A percentile compares a stretch with the other conserved stretches of the same genome.
These are phyloP conservation scores for Xerocomus spinulosus DNA, from an alignment of 768 basidiomycete genomes.

Conservation along the genomic window DNA sequence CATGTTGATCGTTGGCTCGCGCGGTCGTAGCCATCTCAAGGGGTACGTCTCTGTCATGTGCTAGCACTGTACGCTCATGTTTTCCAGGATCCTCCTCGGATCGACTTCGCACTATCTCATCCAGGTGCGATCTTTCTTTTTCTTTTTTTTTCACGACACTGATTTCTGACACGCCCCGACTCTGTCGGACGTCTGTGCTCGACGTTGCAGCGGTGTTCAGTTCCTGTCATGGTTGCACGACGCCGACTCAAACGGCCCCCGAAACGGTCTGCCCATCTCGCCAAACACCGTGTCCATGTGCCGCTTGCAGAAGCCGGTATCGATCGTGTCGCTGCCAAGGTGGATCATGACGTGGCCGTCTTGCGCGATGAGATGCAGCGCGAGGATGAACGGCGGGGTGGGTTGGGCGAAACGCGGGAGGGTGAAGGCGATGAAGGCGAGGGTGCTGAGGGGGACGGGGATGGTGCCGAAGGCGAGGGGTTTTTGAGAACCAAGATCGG, in stretches of 20 bases:
- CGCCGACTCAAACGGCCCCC: constrained; percentile 86
- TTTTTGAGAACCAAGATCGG: constrained; percentile 25
- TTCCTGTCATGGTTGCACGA: constrained; percentile 95
- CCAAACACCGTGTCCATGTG: constrained; percentile 76
- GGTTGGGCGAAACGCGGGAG: constrained; percentile 21
- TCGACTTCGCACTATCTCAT: constrained; percentile 94
- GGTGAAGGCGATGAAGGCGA: constrained; percentile 26
- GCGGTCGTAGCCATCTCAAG: constrained; percentile 82
- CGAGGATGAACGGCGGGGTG: constrained; percentile 46
- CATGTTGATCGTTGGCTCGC: constrained; percentile 95
- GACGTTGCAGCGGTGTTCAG: constrained; percentile 83
- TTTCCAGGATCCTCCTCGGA: constrained; percentile 76
- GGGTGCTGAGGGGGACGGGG: constrained; percentile 20
- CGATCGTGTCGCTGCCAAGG: constrained; percentile 81
- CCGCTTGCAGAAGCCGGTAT: constrained; percentile 82
- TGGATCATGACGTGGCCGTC: constrained; percentile 79
- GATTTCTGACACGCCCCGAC: not conserved
- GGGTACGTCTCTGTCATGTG: constrained; percentile 47
- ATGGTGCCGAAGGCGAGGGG: constrained; percentile 31
- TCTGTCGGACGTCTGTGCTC: no score
- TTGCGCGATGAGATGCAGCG: constrained; percentile 75
- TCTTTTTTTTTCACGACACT: not conserved
- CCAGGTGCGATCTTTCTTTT: constrained; percentile 43
- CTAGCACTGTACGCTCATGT: not conserved
- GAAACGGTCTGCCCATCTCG: constrained; percentile 72